Conservation (phyloP, 129 eudicot species). For the Dittrichia graveolens region DNA sequence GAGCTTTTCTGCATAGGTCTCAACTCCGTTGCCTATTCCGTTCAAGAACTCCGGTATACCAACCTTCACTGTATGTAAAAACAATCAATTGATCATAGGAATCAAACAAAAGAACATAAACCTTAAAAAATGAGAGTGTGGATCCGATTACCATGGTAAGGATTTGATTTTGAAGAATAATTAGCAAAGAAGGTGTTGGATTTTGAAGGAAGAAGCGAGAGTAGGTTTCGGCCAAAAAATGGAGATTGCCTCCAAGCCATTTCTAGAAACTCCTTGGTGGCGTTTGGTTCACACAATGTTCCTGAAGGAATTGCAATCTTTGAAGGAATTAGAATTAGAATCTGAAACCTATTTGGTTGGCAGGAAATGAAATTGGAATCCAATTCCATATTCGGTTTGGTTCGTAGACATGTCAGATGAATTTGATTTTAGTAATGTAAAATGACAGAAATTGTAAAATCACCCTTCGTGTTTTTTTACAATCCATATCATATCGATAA, state of each 20-base stretch:
- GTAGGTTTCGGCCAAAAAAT: slow-evolving; percentile 24
- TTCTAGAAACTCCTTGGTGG: slow-evolving; percentile 8
- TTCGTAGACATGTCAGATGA: not conserved
- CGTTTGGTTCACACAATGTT: too few species aligned
- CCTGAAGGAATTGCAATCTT: too few species aligned
- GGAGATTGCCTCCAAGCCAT: slow-evolving; percentile 69
- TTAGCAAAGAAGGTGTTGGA: slow-evolving; percentile 39
- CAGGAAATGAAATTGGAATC: not conserved
- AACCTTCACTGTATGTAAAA: slow-evolving; percentile 61
- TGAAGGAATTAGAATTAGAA: too few species aligned
- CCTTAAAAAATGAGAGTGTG: slow-evolving; percentile 12
- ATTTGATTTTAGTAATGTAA: too few species aligned
- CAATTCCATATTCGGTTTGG: not conserved
- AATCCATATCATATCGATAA: too few species aligned
- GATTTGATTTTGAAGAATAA: slow-evolving; percentile 69
- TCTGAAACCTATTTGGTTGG: not conserved
- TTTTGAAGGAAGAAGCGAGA: slow-evolving; percentile 29
- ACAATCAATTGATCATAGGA: not conserved
- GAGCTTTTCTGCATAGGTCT: slow-evolving; percentile 71
- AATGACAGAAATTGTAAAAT: too few species aligned
- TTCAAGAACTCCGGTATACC: slow-evolving; percentile 89
- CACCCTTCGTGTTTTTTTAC: too few species aligned
- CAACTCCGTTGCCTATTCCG: slow-evolving; percentile 88
- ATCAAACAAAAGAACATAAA: not conserved
- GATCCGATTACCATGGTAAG: slow-evolving; percentile 49